Evolutionary conservation across 176 grass and related monocot genomes (phyloP), one percentile per base, ranked within the genome.

Genomic region (Oryza punctata): DNA sequence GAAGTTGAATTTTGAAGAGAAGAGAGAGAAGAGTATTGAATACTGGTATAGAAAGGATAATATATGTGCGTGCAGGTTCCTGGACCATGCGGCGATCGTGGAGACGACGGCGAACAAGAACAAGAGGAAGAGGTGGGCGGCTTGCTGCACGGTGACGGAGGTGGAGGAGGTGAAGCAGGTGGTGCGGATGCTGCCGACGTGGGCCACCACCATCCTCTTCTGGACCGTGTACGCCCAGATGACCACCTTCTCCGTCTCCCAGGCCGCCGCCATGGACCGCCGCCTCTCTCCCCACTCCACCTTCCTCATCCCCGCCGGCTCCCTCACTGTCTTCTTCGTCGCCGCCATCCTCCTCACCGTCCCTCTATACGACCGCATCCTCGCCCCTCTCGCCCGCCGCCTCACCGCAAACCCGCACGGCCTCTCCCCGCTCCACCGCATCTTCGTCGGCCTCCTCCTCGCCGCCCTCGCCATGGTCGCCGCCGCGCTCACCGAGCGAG

Each of bases 201-300:
- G 94, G 94, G 94, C 94, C 13, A 93, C 94, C 27, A 93, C 94
- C 28, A 93, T 97, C 46, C 16, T 92, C 28, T 97, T 97, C 91
- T 97, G 94, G 92, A 97, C 90, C 1, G 83, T 94, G 7, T 94
- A 97, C 60, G 94, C 94, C 12, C 94, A 97, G 83, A 94, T 97
- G 91, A 94, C 90, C 24, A 97, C 94, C 38, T 97, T 97, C 85
- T 97, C 94, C 18, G 94, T 97, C 16, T 89, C 94, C 2, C 94
- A 97, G 45, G 94, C 94, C 21, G 64, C 40, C 25, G 81, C 70
- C 64, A 84, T 97, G 94, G 92, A 97, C 80, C 83, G 94, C 24
- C 94, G 80, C 81, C 81, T 97, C 18, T 88, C 87, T 37, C 35
- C 35, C 35, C 35, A 7, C 7, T 4, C 21, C 18, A 74, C 71